Evolutionary conservation across 352 stramenopile species (phyloP).

Genomic region (Elongisporangium prolatum): DNA sequence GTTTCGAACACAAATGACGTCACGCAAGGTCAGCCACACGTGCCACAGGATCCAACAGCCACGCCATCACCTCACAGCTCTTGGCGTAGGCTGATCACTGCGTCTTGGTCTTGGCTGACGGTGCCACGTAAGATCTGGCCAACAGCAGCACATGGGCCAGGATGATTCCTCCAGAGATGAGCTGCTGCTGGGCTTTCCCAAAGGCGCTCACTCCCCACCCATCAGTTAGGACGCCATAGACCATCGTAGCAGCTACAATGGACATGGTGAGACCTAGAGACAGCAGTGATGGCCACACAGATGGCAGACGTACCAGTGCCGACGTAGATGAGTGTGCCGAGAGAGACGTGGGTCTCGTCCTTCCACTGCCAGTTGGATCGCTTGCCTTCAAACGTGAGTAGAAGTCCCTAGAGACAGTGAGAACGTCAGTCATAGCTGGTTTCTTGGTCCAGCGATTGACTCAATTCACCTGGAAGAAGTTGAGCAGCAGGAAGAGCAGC

Average conservation of each 20-base stretch:
- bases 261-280: no score
- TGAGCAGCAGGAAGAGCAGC: conserved; percentile 49
- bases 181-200: conserved; percentile 29
- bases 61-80: neutral
- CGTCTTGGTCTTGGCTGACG: conserved; percentile 4
- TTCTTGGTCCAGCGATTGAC: neutral
- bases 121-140: conserved; percentile 11
- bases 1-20: neutral
- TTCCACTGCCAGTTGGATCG: conserved; percentile 66
- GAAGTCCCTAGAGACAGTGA: conserved; percentile 20
- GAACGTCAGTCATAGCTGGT: neutral
- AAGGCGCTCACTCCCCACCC: conserved; percentile 30
- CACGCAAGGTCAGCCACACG: neutral
- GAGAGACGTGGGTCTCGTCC: conserved; percentile 63
- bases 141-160: conserved; percentile 47
- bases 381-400: conserved; percentile 55
- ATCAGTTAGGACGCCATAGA: conserved; percentile 47
- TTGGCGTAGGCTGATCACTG: neutral
- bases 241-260: conserved; percentile 26
- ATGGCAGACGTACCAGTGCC: conserved; percentile 19
- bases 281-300: neutral
- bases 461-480: conserved; percentile 41
- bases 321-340: conserved; percentile 55
- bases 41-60: neutral
- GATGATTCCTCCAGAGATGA: conserved; percentile 41